A percentile compares a stretch with the other conserved stretches of the same genome.
Conservation (phyloP, 306 rosid genomes). For the Luffa aegyptiaca region DNA sequence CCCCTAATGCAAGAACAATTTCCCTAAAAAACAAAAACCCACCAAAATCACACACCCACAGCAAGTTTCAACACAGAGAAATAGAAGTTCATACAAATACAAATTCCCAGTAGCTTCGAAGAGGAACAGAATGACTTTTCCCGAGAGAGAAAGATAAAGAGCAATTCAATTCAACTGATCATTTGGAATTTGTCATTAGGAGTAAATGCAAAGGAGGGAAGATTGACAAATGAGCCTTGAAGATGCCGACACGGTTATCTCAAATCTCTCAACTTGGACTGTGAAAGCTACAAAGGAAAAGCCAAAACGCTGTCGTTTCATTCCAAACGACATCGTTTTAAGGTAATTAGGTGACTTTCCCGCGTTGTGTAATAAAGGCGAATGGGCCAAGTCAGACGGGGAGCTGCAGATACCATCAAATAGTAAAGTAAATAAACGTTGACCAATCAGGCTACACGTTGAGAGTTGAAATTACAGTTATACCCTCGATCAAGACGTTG, state of each 20-base stretch:
- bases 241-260: constrained; percentile 8
- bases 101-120: not conserved
- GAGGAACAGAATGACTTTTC: not conserved
- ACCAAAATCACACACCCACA: not conserved
- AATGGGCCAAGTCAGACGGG: constrained; percentile 5
- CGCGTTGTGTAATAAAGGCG: not conserved
- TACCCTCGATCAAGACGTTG: not conserved
- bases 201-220: not conserved
- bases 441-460: not conserved
- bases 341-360: not conserved
- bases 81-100: not conserved
- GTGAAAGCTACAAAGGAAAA: not conserved
- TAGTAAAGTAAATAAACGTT: not conserved
- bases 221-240: not conserved
- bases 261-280: not conserved
- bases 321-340: not conserved
- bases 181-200: not conserved
- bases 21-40: not conserved
- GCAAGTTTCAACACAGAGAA: not conserved
- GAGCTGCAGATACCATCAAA: not conserved
- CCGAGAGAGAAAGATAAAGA: not conserved
- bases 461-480: not conserved
- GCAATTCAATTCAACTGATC: not conserved
- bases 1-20: not conserved
- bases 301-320: not conserved